Base-by-base conservation (phyloP, 768 basidiomycete species). In the Collybia nuda region DNA sequence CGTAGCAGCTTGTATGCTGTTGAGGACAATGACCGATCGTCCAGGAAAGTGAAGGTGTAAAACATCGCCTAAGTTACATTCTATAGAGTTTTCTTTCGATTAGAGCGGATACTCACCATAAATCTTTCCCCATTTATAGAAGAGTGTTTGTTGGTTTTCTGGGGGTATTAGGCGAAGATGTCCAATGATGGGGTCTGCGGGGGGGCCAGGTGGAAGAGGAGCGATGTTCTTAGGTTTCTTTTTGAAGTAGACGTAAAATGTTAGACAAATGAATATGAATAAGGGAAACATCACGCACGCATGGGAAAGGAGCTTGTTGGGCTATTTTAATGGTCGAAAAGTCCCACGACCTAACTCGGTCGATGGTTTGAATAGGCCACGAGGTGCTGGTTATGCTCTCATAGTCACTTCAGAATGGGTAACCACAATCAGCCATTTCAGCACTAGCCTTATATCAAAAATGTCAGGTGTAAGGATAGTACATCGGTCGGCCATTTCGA, bases 191-290 rank as follows among this genome's bases (percentile, higher is more conserved):
- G 62, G 59, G 43, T 61, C 56, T 15, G 53, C 53, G 0, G 59
- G 62, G 8, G 61, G 62, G n/a, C 62, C 49, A n/a, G 62, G 60
- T 0, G 60, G 62, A 6, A 62, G 52, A 8, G 47, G 42, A 17
- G 40, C 12, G 12, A 26, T 29, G 6, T 47, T 47, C 22, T 23
- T 43, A 15, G 17, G 7, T 5, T 19, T 43, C 19, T 6, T 17
- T 15, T 18, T 43, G n/a, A 24, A 19, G 6, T 22, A 43, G 23
- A 43, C 6, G 22, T 17, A 43, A 6, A 43, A 6, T n/a, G 23
- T 18, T n/a, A 39, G 37, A 11, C n/a, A 39, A 39, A 39, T 39
- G 37, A 19, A 39, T 39, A 39, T 4, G 15, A 39, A 39, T n/a
- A 19, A 19, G 12, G 37, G n/a, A 6, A n/a, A 39, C 19, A 39